A percentile compares a stretch with the other conserved stretches of the same genome.
Evolutionary conservation across 805 yeast species (phyloP).

Genomic region (Saturnispora kantuleensis): DNA sequence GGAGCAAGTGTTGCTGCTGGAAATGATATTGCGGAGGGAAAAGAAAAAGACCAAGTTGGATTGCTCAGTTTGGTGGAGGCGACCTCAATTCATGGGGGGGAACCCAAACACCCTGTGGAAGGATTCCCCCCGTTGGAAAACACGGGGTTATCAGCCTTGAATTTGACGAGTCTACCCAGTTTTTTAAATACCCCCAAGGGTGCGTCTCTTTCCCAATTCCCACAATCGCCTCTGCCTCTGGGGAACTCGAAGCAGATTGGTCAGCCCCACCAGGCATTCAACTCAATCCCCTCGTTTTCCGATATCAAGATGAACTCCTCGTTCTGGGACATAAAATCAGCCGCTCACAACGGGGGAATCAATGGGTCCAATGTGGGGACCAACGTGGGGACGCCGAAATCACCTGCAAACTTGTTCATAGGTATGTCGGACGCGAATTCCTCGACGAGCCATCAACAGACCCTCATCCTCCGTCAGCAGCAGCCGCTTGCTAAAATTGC

Average conservation of each 20-base stretch:
- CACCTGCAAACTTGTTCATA: neutral
- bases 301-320: slow-evolving; percentile 10
- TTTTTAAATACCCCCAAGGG: slow-evolving; percentile 4
- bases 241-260: neutral
- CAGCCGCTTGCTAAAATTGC: neutral
- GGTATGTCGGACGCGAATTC: neutral
- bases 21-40: no score
- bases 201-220: slow-evolving; percentile 5
- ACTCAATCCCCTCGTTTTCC: slow-evolving; percentile 11
- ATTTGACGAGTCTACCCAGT: slow-evolving; percentile 1
- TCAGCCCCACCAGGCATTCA: neutral
- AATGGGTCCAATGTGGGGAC: no score
- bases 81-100: neutral
- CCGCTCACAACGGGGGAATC: neutral
- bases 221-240: slow-evolving; percentile 1
- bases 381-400: neutral
- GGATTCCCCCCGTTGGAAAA: neutral
- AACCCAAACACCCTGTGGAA: neutral
- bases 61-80: neutral
- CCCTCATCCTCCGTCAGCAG: neutral
- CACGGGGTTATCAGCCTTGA: slow-evolving; percentile 2
- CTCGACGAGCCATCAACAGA: neutral
- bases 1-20: no score
- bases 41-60: neutral
- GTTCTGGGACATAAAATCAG: slow-evolving; percentile 6